Evolutionary conservation across 129 eudicot species (phyloP), one percentile per base, ranked within the genome.

Genomic region (Escallonia rubra): DNA sequence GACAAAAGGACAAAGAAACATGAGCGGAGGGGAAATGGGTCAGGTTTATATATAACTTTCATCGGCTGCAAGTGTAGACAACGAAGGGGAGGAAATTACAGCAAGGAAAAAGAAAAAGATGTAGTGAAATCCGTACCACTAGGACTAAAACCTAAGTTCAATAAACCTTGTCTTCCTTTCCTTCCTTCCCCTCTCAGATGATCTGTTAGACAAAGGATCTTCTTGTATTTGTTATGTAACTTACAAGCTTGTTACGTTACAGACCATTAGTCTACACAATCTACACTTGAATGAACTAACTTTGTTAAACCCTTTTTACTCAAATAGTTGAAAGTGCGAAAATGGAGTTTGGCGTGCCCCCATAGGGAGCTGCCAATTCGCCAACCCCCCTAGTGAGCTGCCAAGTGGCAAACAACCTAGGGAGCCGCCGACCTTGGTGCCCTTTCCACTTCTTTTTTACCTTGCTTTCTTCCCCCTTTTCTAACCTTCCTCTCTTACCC

Each of bases 41-140:
- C 76, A 72, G 56, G 38, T 68, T 68, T 68, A 56, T 68, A 55
- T 46, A 56, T 41, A 68, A 56, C 64, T 78, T 42, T 71, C 81
- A 74, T 67, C 78, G 71, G 68, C n/a, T 78, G 78, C 83, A 74
- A 67, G 43, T 82, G 78, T 78, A 41, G 77, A 82, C 81, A 74
- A 34, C 57, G 43, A 44, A 59, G 51, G 74, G 70, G 49, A 61
- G 67, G 68, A 61, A 50, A 73, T 69, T 66, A 70, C 68, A 57
- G 48, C 66, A n/a, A 53, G 59, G 67, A n/a, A 58, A 13, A 53
- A 5, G 41, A 61, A 50, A 50, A 50, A 55, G n/a, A 59, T 61
- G 50, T 70, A 70, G 39, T 58, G 50, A 49, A 6, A 48, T 74
- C 41, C 66, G 78, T 57, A 74, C 78, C 72, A 65, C 66, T 64